Evolutionary conservation across 805 yeast genomes (phyloP).

Genomic region (Hanseniaspora nectarophila): DNA sequence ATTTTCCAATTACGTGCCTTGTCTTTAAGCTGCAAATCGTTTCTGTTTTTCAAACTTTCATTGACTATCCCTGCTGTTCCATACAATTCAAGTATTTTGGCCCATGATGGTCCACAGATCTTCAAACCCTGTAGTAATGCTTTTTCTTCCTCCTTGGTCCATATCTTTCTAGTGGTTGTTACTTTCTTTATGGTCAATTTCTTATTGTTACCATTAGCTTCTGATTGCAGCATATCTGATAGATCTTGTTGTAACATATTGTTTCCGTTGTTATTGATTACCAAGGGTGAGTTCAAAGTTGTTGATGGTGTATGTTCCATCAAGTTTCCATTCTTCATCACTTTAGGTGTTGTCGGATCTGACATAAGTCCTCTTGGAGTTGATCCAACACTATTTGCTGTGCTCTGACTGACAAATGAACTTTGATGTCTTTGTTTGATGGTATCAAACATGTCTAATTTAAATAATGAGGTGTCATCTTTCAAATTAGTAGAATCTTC

Average conservation of each 20-base stretch:
- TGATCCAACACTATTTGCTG: slow-evolving; percentile 8
- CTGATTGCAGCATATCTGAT: background rate
- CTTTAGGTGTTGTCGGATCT: slow-evolving; percentile 3
- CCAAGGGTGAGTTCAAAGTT: background rate
- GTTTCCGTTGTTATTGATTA: background rate
- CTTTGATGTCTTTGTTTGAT: background rate
- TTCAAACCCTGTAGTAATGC: slow-evolving; percentile 73
- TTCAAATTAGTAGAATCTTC: background rate
- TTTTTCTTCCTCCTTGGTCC: slow-evolving; percentile 83
- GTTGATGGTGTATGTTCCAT: background rate
- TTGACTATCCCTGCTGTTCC: slow-evolving; percentile 87
- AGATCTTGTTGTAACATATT: background rate
- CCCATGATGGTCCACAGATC: slow-evolving; percentile 82
- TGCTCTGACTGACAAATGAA: background rate
- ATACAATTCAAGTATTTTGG: slow-evolving; percentile 74
- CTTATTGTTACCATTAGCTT: background rate
- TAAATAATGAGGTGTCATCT: background rate
- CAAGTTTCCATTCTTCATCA: background rate
- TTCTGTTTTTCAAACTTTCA: slow-evolving; percentile 75
- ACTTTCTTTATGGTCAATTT: slow-evolving; percentile 5
- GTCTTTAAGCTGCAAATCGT: slow-evolving; percentile 86
- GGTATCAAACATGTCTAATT: background rate
- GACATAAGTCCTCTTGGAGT: slow-evolving; percentile 12
- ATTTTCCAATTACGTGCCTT: slow-evolving; percentile 94
- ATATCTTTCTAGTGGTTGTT: slow-evolving; percentile 28